Conservation (phyloP, 352 stramenopile genomes). For the Pythium pectinolyticum region DNA sequence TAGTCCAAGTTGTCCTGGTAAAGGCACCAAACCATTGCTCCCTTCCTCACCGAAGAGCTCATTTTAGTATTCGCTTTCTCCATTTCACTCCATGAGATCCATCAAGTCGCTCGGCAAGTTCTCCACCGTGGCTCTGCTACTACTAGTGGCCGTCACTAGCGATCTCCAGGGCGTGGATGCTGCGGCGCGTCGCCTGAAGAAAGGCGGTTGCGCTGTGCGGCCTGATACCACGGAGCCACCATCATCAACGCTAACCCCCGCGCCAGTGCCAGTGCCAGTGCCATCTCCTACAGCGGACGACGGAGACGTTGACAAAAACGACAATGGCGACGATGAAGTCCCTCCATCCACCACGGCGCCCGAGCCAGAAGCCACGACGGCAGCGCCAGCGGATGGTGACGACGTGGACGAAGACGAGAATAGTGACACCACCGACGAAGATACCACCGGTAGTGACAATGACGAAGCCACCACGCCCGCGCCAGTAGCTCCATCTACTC, state of each 20-base stretch:
- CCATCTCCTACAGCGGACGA: constrained; percentile 12
- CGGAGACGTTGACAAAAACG: constrained; percentile 4
- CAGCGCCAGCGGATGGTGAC: background rate
- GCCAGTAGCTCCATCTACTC: background rate
- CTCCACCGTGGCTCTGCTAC: constrained; percentile 18
- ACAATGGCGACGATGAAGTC: constrained; percentile 10
- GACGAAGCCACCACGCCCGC: background rate
- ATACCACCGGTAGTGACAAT: background rate
- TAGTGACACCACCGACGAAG: constrained; percentile 9
- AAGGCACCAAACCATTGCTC: background rate
- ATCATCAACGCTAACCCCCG: constrained; percentile 25
- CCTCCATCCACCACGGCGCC: background rate
- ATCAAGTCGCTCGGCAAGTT: constrained; percentile 18
- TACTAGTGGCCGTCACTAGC: constrained; percentile 4
- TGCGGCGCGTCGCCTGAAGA: constrained; percentile 9
- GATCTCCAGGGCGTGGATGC: constrained; percentile 1
- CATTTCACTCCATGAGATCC: constrained; percentile 13
- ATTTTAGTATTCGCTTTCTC: background rate
- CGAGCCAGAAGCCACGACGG: background rate
- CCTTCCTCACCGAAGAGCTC: background rate
- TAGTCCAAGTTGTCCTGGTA: background rate
- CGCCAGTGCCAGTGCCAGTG: constrained; percentile 15
- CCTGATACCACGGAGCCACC: constrained; percentile 13
- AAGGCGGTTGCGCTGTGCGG: constrained; percentile 9
- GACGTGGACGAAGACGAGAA: constrained; percentile 7